Evolutionary conservation across 768 basidiomycete genomes (phyloP).

Genomic region (Atractiella rhizophila): DNA sequence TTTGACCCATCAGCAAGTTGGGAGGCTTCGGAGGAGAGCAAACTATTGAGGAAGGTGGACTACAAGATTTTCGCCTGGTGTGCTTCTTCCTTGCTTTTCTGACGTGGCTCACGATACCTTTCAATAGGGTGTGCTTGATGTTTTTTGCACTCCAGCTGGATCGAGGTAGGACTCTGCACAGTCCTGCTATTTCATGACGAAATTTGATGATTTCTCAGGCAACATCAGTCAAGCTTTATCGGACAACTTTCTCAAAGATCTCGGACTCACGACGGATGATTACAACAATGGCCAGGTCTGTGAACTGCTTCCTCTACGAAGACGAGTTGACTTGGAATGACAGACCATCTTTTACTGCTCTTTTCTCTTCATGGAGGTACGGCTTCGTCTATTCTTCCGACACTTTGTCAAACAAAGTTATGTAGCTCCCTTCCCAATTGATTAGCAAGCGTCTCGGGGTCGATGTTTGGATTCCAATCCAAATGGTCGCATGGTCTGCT

Average conservation of each 20-base stretch:
- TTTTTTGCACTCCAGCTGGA: conserved; percentile 17
- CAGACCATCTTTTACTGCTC: conserved; percentile 4
- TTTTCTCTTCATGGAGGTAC: conserved; percentile 7
- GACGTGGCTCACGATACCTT: background rate
- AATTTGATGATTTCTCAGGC: too few relatives aligned
- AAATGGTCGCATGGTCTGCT: background rate
- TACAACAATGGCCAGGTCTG: conserved; percentile 27
- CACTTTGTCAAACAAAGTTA: conserved; percentile 13
- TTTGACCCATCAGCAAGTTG: too few relatives aligned
- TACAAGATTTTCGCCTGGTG: too few relatives aligned
- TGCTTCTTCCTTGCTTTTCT: too few relatives aligned
- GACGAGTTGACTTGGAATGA: too few relatives aligned
- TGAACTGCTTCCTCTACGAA: too few relatives aligned
- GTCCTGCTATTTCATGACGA: too few relatives aligned
- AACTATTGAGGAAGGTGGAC: too few relatives aligned
- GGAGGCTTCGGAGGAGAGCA: too few relatives aligned
- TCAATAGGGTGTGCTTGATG: background rate
- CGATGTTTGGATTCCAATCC: conserved; percentile 15
- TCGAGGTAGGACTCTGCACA: too few relatives aligned
- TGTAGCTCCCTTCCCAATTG: conserved; percentile 16
- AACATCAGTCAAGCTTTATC: conserved; percentile 17
- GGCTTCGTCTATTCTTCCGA: conserved; percentile 24
- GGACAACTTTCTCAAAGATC: conserved; percentile 17
- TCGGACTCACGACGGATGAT: conserved; percentile 25
- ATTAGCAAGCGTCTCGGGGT: conserved; percentile 14